Base-by-base conservation (phyloP, 108 stramenopile species). In the Aureococcus anophagefferens region DNA sequence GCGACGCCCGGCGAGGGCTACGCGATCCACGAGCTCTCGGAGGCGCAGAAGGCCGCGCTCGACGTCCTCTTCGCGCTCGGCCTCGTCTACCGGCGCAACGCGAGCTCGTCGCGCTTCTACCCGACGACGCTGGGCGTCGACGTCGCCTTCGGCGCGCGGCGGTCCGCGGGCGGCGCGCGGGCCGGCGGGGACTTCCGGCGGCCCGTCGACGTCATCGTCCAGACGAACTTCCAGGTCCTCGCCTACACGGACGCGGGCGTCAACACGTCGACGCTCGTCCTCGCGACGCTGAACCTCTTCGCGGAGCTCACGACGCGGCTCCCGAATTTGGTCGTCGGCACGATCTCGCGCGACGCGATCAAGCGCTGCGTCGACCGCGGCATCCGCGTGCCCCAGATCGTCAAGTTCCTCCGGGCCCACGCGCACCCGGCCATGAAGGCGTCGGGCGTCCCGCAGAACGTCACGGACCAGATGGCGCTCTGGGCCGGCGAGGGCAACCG, bases 201-300 rank as follows among this genome's bases (percentile, higher is more conserved):
- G n/a, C 4, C 4, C 51, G 29, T 76, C 15, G 0, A 36, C 13
- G 80, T 94, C 66, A 87, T 94, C 36, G 90, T 91, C 15, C 91
- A 94, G 71, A 94, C 94, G 28, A 94, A 94, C 71, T 92, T 92
- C 76, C 89, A 91, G 70, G 78, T 94, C 15, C 87, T 87, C 67
- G 94, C 94, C 40, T 94, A 94, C 74, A 91, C 91, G 4, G 51
- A 59, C 51, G 51, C 51, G 21, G 88, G 85, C 51, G 21, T 4
- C 17, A 59, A 5, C 3, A n/a, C 71, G 18, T 78, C 80, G 18
- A 83, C 85, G 68, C 78, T 94, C 33, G 91, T 92, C 62, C 80
- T 94, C 30, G 84, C 85, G 72, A 92, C 91, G 80, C 73, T 94
- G 71, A 86, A 83, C 15, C 71, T 94, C 5, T 94, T 94, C 81